Percentiles rank a stretch among this genome's conserved stretches.
Conservation (phyloP, 768 basidiomycete genomes). For the Pulveroboletus sp. region DNA sequence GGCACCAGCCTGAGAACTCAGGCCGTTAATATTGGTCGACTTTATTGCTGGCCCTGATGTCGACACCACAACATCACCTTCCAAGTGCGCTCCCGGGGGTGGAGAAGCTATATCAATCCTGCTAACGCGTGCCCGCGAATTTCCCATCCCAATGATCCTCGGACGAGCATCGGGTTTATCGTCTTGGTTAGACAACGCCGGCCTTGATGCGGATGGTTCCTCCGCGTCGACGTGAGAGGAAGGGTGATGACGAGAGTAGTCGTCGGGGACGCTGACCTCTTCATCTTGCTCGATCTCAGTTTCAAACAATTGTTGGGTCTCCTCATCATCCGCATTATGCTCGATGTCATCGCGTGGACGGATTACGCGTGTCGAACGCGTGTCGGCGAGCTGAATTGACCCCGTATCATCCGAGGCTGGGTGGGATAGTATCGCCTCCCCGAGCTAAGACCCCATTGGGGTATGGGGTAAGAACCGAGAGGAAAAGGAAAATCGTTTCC, state of each 20-base stretch:
- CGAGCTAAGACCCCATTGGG: constrained; percentile 49
- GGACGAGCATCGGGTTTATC: constrained; percentile 12
- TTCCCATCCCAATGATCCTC: constrained; percentile 35
- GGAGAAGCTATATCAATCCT: constrained; percentile 37
- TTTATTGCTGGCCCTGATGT: constrained; percentile 10
- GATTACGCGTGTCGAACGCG: constrained; percentile 21
- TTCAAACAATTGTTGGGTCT: constrained; percentile 20
- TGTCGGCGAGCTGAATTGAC: constrained; percentile 39
- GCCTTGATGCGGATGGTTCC: neutral
- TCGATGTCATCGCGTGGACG: constrained; percentile 14
- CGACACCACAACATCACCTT: constrained; percentile 19
- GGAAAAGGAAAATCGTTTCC: neutral
- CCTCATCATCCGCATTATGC: constrained; percentile 25
- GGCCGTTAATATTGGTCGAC: constrained; percentile 28
- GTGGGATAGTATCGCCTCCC: constrained; percentile 78
- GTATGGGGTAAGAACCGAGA: constrained; percentile 16
- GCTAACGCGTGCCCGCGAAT: constrained; percentile 48
- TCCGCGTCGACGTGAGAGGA: neutral
- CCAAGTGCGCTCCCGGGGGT: constrained; percentile 11
- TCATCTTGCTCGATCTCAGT: constrained; percentile 23
- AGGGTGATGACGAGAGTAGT: neutral
- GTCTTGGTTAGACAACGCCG: constrained; percentile 8
- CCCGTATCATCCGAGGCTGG: constrained; percentile 35
- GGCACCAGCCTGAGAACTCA: constrained; percentile 84
- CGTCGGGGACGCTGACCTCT: constrained; percentile 4